Base-by-base conservation (phyloP, 108 stramenopile species). In the Hondaea fermentalgiana region DNA sequence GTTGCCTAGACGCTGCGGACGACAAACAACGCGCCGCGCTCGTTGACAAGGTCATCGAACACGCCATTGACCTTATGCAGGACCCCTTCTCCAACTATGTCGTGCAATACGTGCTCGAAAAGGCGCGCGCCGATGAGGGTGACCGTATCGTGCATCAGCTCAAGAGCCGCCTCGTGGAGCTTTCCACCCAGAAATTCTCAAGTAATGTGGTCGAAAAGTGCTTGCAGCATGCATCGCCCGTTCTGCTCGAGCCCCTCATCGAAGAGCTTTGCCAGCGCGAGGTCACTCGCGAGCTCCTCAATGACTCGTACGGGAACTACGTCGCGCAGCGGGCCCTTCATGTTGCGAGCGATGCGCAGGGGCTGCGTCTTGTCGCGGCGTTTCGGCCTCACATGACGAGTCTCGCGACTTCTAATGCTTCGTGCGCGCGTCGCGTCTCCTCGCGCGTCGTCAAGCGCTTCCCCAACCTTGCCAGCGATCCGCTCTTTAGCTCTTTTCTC, bases 161-260 rank as follows among this genome's bases (percentile, higher is more conserved):
- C 6, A 93, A 93, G 72, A 97, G 97, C 60, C 96, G 96, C 83
- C 97, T 99, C 44, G 93, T 92, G 87, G 83, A 95, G 43, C 92
- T 99, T 72, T 97, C 97, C 64, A 96, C 96, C 87, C 98, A 99
- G 87, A 99, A 99, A 92, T 98, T 98, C 92, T 96, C 96, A 71
- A 96, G 96, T 83, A 98, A 98, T 92, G 98, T 98, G n/a, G 97
- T 98, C 95, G 98, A 98, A 90, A 97, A 97, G 91, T 98, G 97
- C 92, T 90, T 98, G 87, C 97, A 97, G 90, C 96, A 96, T 47
- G 97, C 97, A 60, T 95, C 96, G 43, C 96, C 97, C 87, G 89
- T 92, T 72, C 93, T 97, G 72, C 96, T 96, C 87, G 95, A 96
- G 88, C 91, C 90, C 87, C 97, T 97, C 90, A 89, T 98, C 72